phyloP scores from a whole-genome alignment of 2,329 filamentous ascomycete species.

The Diaporthe nobilis region DNA sequence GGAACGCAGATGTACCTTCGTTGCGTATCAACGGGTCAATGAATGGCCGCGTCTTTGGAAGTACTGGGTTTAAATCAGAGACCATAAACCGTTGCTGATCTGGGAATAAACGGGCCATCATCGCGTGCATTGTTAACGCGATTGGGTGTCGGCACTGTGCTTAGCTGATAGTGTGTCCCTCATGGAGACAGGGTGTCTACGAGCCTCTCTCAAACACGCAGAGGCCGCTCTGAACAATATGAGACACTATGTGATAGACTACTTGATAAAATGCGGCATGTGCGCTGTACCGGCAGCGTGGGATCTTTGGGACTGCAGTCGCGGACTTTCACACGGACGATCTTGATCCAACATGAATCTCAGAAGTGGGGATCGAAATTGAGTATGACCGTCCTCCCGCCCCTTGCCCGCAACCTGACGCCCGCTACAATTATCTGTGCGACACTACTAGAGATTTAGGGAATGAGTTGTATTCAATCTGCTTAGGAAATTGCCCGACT shows the following conservation, averaged over 20 bases:
- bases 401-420: neutral
- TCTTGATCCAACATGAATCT: slow-evolving; percentile 12
- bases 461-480: slow-evolving; percentile 42
- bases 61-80: neutral
- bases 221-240: neutral
- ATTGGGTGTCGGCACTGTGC: neutral
- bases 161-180: neutral
- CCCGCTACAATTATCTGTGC: neutral
- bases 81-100: no score
- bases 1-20: neutral
- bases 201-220: neutral
- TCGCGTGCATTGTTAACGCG: neutral
- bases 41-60: no score
- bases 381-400: neutral
- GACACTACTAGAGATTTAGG: neutral
- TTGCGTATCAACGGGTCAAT: no score
- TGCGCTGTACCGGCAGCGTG: neutral
- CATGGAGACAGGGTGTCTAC: neutral
- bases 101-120: neutral
- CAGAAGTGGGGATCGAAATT: slow-evolving; percentile 18
- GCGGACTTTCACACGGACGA: neutral
- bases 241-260: neutral
- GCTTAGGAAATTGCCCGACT: slow-evolving; percentile 38
- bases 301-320: neutral
- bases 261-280: neutral